A percentile compares a stretch with the other conserved stretches of the same genome.
phyloP scores from a whole-genome alignment of 2,329 filamentous ascomycete species.

The Capronia americana region DNA sequence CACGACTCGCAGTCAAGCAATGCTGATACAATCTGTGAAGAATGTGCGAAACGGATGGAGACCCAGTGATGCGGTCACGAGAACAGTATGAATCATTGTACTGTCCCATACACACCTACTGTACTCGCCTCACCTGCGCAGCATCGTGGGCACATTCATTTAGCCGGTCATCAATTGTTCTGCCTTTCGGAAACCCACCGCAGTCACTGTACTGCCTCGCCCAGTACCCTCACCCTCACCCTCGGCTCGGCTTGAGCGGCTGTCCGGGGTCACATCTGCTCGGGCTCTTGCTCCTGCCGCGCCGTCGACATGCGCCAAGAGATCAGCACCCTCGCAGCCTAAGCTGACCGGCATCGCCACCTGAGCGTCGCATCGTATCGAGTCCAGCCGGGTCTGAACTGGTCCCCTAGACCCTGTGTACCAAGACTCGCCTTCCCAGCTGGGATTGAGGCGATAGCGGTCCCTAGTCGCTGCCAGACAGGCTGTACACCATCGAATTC shows the following conservation, averaged over 20 bases:
- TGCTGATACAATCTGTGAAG: neutral
- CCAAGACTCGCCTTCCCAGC: neutral
- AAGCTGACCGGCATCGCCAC: neutral
- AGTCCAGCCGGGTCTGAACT: neutral
- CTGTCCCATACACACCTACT: neutral
- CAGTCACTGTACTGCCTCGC: neutral
- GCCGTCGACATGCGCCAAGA: neutral
- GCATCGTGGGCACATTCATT: neutral
- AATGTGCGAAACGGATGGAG: neutral
- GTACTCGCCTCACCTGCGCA: neutral
- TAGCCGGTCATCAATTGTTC: neutral
- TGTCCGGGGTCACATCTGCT: neutral
- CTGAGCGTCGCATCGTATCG: neutral
- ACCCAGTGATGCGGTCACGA: neutral
- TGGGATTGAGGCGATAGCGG: neutral
- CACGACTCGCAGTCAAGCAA: neutral
- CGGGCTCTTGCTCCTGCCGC: neutral
- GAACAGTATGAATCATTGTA: neutral
- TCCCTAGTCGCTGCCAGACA: neutral
- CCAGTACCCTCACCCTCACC: neutral
- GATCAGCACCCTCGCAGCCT: conserved; percentile 2
- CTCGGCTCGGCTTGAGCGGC: neutral
- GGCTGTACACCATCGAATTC: neutral
- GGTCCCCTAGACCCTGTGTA: neutral
- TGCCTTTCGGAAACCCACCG: neutral